Percentiles rank a stretch among this genome's conserved stretches.
These are phyloP conservation scores for Chloropicon primus DNA, from an alignment of 139 green algal species.

Conservation along the genomic window DNA sequence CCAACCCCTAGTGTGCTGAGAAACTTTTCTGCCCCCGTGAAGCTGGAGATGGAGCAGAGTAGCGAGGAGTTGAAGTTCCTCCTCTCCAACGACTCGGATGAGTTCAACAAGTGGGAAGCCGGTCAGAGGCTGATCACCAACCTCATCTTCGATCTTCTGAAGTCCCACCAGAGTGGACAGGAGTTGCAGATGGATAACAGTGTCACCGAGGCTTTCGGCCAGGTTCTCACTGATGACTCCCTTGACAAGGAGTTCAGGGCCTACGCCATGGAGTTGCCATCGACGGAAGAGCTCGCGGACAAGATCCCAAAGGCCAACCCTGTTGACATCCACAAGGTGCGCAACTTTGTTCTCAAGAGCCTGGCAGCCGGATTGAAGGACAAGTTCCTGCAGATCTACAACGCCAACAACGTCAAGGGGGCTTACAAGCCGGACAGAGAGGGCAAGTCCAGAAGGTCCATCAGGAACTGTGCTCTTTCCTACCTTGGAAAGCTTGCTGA, in stretches of 20 bases:
- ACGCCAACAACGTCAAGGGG: neutral
- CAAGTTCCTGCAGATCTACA: neutral
- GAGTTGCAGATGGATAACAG: neutral
- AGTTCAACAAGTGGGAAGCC: constrained; percentile 63
- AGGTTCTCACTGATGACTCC: neutral
- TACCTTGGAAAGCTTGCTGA: neutral
- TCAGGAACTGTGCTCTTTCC: neutral
- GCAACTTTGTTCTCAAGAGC: constrained; percentile 1
- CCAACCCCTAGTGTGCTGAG: constrained; percentile 81
- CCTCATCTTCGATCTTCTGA: constrained; percentile 1
- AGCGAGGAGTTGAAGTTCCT: constrained; percentile 77
- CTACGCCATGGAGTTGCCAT: neutral
- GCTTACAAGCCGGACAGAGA: neutral
- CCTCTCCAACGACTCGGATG: constrained; percentile 78
- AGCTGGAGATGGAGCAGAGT: constrained; percentile 51
- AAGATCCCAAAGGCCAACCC: neutral
- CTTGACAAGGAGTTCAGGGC: constrained; percentile 2
- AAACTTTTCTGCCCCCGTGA: constrained; percentile 85
- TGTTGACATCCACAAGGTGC: neutral
- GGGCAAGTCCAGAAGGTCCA: neutral
- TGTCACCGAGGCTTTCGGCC: neutral
- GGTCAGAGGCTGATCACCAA: neutral
- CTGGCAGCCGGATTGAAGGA: neutral
- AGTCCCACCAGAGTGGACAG: neutral
- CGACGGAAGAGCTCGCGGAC: constrained; percentile 1